These are phyloP conservation scores for Geotrichum klebahnii DNA, from an alignment of 1,139 yeast species.

Conservation along the genomic window DNA sequence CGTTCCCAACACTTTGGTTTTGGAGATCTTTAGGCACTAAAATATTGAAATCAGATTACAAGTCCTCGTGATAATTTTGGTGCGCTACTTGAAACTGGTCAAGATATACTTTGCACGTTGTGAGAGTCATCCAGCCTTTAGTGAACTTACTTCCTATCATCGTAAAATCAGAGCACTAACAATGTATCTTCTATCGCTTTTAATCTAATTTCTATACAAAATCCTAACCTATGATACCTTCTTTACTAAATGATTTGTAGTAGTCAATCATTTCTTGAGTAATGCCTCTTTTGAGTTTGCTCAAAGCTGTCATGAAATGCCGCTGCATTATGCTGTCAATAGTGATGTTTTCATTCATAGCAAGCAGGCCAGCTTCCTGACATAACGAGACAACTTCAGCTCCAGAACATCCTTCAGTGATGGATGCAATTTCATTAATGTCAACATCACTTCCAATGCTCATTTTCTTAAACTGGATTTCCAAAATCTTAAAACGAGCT, in stretches of 20 bases:
- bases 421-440: constrained; percentile 51
- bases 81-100: too few species aligned
- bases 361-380: constrained; percentile 92
- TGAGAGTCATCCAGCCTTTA: too few species aligned
- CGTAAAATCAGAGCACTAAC: too few species aligned
- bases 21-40: too few species aligned
- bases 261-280: constrained; percentile 79
- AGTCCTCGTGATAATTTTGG: too few species aligned
- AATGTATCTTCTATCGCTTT: neutral
- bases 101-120: too few species aligned
- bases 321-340: constrained; percentile 51
- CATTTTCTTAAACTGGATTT: constrained; percentile 61
- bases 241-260: constrained; percentile 58
- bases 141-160: too few species aligned
- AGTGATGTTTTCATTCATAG: constrained; percentile 71
- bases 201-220: neutral
- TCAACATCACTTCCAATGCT: constrained; percentile 44
- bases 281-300: constrained; percentile 67
- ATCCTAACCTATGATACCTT: constrained; percentile 18
- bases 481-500: constrained; percentile 73
- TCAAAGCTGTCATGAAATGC: constrained; percentile 71
- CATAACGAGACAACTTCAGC: constrained; percentile 90
- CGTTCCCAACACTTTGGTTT: too few species aligned
- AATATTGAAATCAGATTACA: too few species aligned
- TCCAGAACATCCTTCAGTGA: constrained; percentile 89